phyloP scores from a whole-genome alignment of 1,139 yeast species.

The Nakaseomyces delphensis region DNA sequence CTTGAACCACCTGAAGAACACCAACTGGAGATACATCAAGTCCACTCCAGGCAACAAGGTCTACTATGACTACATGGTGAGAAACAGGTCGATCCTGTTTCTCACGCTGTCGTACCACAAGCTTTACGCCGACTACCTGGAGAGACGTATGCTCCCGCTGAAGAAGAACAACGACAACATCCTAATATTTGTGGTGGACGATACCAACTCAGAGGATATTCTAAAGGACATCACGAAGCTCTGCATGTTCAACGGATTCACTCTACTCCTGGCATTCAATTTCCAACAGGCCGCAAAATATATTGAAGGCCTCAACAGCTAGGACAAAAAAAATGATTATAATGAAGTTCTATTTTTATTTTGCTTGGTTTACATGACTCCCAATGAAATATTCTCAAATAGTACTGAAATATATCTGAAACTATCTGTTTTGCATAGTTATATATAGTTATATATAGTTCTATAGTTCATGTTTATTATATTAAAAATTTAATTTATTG shows the following conservation, averaged over 20 bases:
- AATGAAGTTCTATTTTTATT: background rate
- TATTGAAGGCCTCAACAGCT: conserved; percentile 34
- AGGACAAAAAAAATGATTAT: background rate
- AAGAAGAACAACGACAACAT: conserved; percentile 49
- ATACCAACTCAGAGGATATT: conserved; percentile 63
- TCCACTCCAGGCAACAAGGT: conserved; percentile 36
- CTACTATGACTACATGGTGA: conserved; percentile 58
- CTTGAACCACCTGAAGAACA: conserved; percentile 39
- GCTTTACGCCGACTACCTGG: conserved; percentile 79
- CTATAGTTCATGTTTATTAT: no score
- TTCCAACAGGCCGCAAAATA: conserved; percentile 83
- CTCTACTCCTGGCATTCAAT: conserved; percentile 71
- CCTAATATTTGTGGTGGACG: conserved; percentile 66
- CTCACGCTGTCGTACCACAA: conserved; percentile 76
- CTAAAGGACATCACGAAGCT: conserved; percentile 61
- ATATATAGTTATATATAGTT: no score
- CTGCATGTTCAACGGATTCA: conserved; percentile 60
- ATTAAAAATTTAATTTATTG: no score
- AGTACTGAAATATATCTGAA: background rate
- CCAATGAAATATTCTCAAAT: background rate
- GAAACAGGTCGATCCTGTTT: conserved; percentile 58
- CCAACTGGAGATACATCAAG: conserved; percentile 42
- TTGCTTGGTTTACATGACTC: background rate
- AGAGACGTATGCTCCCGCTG: conserved; percentile 55
- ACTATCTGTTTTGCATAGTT: no score